Base-by-base conservation (phyloP, 768 basidiomycete species). In the Boletus rufocinnamomeus region DNA sequence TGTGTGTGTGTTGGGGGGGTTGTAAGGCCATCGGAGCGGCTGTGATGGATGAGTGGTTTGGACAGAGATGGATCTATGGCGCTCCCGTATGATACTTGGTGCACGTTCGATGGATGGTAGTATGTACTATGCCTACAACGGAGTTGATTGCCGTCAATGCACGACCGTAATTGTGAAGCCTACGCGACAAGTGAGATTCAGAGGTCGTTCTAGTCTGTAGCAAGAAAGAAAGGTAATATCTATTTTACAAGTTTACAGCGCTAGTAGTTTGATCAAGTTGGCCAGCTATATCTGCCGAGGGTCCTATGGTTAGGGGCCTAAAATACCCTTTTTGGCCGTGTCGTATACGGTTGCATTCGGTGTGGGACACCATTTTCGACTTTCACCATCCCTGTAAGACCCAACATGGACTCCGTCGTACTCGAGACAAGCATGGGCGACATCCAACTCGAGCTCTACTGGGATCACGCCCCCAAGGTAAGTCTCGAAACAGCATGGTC, bases 371-470 rank as follows among this genome's bases (percentile, higher is more conserved):
- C 16, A 3, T 13, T 13, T 34, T 52, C 25, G 37, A 41, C 38
- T 16, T 28, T 16, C 9, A 30, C 21, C 19, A 19, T 30, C 45
- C 27, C n/a, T 46, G 16, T n/a, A 27, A 38, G n/a, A n/a, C 23
- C 40, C 9, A 8, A 60, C 35, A 72, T 72, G 72, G 66, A 69
- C 10, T 85, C 88, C 35, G 89, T 93, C 19, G 80, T 89, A 35
- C 74, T 94, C 23, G 88, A 92, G 75, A 95, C 93, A 19, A 93
- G 78, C 67, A 69, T 95, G 71, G 93, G 93, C n/a, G 85, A 93
- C 62, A 76, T 98, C 50, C 86, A 90, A 63, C 78, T 98, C 3
- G 95, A 98, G 74, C 80, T 98, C 25, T 98, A 98, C 76, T 93
- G 89, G 86, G 77, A 91, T 40, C 94, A 97, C 72, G 92, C 95